A percentile compares a stretch with the other conserved stretches of the same genome.
phyloP scores from a whole-genome alignment of 345 rosid species.

The Erodium maritimum region DNA sequence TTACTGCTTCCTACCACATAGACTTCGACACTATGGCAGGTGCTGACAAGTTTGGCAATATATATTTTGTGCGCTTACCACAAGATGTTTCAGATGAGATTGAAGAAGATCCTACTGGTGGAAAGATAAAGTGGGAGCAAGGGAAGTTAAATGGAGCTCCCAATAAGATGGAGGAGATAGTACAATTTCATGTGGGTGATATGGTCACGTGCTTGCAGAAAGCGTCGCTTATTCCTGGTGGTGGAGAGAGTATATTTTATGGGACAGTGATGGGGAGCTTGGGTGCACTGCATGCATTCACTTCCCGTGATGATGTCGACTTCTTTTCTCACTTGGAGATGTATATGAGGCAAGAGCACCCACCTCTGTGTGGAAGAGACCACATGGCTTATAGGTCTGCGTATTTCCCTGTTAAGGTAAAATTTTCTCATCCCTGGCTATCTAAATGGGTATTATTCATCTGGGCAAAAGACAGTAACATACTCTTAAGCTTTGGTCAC shows the following conservation, averaged over 20 bases:
- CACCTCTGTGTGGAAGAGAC: slow-evolving; percentile 88
- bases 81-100: slow-evolving; percentile 97
- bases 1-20: slow-evolving; percentile 78
- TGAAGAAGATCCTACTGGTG: slow-evolving; percentile 96
- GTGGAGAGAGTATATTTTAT: slow-evolving; percentile 75
- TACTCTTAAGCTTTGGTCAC: too few relatives aligned
- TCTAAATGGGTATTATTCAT: too few relatives aligned
- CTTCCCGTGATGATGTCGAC: slow-evolving; percentile 90
- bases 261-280: slow-evolving; percentile 96
- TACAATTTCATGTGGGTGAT: slow-evolving; percentile 89
- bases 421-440: background rate
- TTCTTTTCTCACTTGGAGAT: slow-evolving; percentile 96
- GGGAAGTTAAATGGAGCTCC: slow-evolving; percentile 97
- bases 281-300: slow-evolving; percentile 85
- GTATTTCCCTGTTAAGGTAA: slow-evolving; percentile 92
- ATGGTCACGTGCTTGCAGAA: slow-evolving; percentile 75
- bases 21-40: slow-evolving; percentile 98
- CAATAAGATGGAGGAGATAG: slow-evolving; percentile 88
- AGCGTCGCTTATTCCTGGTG: slow-evolving; percentile 87
- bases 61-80: slow-evolving; percentile 73
- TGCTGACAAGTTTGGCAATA: slow-evolving; percentile 88
- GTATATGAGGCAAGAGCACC: slow-evolving; percentile 94
- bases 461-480: too few relatives aligned
- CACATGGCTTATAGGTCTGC: slow-evolving; percentile 94
- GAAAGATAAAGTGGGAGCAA: slow-evolving; percentile 98